A percentile compares a stretch with the other conserved stretches of the same genome.
Evolutionary conservation across 495 filamentous ascomycete species (phyloP).

Genomic region (Usnea hakonensis): DNA sequence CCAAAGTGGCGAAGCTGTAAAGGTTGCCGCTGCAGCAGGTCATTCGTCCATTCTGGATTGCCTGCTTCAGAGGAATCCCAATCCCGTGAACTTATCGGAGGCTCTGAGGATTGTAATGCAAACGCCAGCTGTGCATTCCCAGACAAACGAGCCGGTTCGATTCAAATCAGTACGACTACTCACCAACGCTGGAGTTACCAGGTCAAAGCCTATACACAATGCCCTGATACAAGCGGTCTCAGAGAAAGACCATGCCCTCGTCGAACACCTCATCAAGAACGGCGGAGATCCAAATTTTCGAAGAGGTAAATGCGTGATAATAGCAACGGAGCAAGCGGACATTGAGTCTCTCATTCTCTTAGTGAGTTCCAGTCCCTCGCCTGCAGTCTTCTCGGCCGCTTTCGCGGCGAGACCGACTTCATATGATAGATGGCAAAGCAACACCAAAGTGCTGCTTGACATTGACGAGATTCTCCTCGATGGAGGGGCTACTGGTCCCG

Average conservation of each 20-base stretch:
- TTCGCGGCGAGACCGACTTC: constrained; percentile 3
- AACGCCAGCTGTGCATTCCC: neutral
- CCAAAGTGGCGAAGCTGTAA: constrained; percentile 11
- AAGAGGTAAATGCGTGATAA: constrained; percentile 2
- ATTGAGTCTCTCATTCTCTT: constrained; percentile 8
- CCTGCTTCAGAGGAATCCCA: constrained; percentile 9
- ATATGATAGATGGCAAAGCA: neutral
- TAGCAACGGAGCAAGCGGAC: constrained; percentile 7
- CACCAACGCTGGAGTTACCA: neutral
- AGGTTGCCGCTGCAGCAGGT: constrained; percentile 12
- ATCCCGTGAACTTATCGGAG: constrained; percentile 10
- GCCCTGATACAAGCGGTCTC: constrained; percentile 13
- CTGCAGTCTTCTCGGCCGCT: constrained; percentile 9
- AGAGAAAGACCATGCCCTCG: constrained; percentile 12
- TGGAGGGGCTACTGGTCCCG: constrained; percentile 11
- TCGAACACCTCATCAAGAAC: constrained; percentile 3
- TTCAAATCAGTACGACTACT: constrained; percentile 11
- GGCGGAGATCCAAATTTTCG: constrained; percentile 13
- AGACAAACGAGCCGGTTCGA: neutral
- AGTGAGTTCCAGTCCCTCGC: neutral
- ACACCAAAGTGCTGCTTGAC: constrained; percentile 1
- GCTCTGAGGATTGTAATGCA: constrained; percentile 16
- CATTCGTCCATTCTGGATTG: constrained; percentile 9
- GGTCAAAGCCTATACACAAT: neutral
- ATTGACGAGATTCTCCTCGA: constrained; percentile 11